phyloP scores from a whole-genome alignment of 2,329 filamentous ascomycete species.

The Beauveria australis region DNA sequence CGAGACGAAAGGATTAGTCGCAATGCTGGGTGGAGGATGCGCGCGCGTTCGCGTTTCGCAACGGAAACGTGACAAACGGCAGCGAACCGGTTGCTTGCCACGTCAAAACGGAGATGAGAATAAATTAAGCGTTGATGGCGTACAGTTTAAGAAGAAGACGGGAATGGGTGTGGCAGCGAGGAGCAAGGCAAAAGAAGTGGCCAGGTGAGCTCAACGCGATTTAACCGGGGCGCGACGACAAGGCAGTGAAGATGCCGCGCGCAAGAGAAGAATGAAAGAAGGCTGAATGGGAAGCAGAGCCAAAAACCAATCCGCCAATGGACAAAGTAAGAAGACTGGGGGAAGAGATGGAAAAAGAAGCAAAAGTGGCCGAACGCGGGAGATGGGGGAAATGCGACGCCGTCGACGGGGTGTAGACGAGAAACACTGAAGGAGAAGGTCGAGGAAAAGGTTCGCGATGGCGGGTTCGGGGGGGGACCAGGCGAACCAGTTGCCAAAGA shows the following conservation, averaged over 20 bases:
- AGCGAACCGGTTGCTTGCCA: neutral
- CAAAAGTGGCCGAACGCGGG: constrained; percentile 6
- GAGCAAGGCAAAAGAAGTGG: neutral
- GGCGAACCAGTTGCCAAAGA: neutral
- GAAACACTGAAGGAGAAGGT: neutral
- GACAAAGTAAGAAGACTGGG: neutral
- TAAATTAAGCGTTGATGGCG: neutral
- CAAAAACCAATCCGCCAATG: neutral
- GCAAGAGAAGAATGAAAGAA: neutral
- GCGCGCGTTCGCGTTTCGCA: constrained; percentile 2
- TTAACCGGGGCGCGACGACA: neutral
- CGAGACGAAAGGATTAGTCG: constrained; percentile 1
- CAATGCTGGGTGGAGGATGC: neutral
- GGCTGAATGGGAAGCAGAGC: constrained; percentile 3
- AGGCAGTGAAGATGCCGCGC: neutral
- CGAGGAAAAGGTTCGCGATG: constrained; percentile 9
- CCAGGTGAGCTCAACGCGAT: constrained; percentile 4
- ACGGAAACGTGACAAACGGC: neutral
- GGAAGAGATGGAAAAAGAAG: constrained; percentile 10
- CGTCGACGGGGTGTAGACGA: neutral
- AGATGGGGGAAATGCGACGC: constrained; percentile 7
- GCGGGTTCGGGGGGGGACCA: neutral
- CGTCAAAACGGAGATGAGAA: neutral
- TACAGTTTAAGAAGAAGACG: neutral
- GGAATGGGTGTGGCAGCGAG: neutral